Conservation (phyloP, 768 basidiomycete genomes). For the Trametes punicea region DNA sequence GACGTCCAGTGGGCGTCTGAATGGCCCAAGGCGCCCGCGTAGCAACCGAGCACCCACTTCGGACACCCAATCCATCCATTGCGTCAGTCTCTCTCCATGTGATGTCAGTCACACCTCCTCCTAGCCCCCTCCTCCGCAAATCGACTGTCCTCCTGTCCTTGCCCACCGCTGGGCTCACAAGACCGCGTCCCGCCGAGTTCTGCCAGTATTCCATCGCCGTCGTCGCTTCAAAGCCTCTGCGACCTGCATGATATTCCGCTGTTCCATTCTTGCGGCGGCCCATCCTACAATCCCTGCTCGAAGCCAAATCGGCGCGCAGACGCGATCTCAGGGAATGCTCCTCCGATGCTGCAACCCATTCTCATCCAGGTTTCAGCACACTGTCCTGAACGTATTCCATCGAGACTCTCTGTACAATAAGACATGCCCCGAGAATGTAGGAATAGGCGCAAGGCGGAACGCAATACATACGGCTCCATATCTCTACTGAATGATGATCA, state of each 20-base stretch:
- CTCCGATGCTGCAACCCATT: not conserved
- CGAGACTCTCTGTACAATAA: not conserved
- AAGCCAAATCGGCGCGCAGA: not conserved
- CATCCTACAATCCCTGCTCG: too few relatives aligned
- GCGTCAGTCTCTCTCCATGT: constrained; percentile 10
- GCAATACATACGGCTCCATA: not conserved
- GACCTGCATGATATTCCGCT: not conserved
- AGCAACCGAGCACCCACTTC: constrained; percentile 4
- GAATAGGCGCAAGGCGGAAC: not conserved
- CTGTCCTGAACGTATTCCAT: not conserved
- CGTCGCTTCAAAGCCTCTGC: not conserved
- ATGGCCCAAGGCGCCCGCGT: not conserved
- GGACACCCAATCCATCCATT: not conserved
- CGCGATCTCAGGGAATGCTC: not conserved
- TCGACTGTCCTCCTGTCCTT: not conserved
- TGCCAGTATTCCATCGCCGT: not conserved
- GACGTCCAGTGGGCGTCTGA: not conserved
- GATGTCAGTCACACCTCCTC: constrained; percentile 3
- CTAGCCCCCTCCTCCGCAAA: not conserved
- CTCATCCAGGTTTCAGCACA: not conserved
- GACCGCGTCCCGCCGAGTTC: too few relatives aligned
- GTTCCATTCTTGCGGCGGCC: not conserved
- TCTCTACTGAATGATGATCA: constrained; percentile 85
- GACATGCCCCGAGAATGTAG: not conserved
- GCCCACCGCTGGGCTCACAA: too few relatives aligned